Percentiles rank a stretch among this genome's conserved stretches.
phyloP scores from a whole-genome alignment of 495 filamentous ascomycete genomes.

The Pseudoneurospora amorphoporcata region DNA sequence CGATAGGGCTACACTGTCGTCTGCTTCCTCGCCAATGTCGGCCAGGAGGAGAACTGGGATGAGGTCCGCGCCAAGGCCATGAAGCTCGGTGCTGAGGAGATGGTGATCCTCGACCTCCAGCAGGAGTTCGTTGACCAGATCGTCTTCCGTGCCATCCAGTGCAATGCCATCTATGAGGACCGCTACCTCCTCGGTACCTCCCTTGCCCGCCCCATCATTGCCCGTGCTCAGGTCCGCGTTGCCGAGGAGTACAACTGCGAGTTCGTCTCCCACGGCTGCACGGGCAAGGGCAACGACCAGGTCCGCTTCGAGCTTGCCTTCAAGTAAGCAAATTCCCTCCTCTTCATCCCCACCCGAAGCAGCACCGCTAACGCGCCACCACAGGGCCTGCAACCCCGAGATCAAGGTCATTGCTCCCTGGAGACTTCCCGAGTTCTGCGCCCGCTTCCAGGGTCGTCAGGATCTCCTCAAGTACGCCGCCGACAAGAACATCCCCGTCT shows the following conservation, averaged over 20 bases:
- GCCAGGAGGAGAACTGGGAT: conserved; percentile 32
- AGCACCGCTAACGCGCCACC: background rate
- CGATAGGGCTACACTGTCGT: conserved; percentile 25
- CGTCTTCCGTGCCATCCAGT: conserved; percentile 78
- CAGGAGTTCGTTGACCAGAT: conserved; percentile 76
- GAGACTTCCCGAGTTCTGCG: conserved; percentile 75
- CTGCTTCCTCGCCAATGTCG: conserved; percentile 49
- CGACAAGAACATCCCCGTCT: conserved; percentile 71
- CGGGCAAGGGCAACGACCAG: conserved; percentile 62
- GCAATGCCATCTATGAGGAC: conserved; percentile 82
- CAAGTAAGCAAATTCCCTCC: conserved; percentile 2
- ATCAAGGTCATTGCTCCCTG: conserved; percentile 88
- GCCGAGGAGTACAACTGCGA: conserved; percentile 59
- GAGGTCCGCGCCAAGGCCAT: conserved; percentile 54
- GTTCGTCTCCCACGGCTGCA: conserved; percentile 68
- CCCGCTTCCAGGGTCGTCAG: conserved; percentile 71
- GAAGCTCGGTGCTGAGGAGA: conserved; percentile 56
- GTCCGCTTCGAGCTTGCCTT: conserved; percentile 55
- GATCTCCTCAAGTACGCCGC: conserved; percentile 83
- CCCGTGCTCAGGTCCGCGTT: conserved; percentile 58
- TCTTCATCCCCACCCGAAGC: conserved; percentile 6
- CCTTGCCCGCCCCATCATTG: conserved; percentile 83
- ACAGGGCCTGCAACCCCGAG: conserved; percentile 51
- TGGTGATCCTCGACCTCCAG: conserved; percentile 57
- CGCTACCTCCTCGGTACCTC: conserved; percentile 69